Evolutionary conservation across 352 stramenopile species (phyloP).

Genomic region (Poterioochromonas sp.): DNA sequence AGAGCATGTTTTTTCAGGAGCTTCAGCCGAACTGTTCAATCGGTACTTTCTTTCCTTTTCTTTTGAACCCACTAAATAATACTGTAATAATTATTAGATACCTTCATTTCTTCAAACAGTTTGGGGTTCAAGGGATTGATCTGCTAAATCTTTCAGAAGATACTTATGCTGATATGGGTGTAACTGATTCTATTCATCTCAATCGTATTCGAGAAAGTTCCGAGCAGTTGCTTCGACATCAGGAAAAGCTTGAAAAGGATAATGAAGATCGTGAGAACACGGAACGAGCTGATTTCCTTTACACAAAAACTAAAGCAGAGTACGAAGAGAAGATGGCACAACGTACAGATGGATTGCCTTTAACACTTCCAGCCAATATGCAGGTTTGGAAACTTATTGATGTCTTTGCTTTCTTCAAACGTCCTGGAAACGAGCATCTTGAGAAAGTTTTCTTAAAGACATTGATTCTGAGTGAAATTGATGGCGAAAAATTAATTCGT

Average conservation of each 20-base stretch:
- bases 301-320: not conserved
- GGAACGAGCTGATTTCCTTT: not conserved
- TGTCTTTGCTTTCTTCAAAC: conserved; percentile 17
- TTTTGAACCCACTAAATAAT: conserved; percentile 17
- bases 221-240: not conserved
- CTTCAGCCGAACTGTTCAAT: conserved; percentile 11
- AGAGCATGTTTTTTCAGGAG: conserved; percentile 13
- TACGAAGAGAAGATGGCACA: conserved; percentile 4
- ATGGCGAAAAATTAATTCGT: conserved; percentile 23
- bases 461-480: not conserved
- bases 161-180: not conserved
- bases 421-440: not conserved
- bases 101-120: not conserved
- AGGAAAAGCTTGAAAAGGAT: conserved; percentile 9
- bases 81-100: conserved; percentile 24
- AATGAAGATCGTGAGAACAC: conserved; percentile 12
- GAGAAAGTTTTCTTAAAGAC: not conserved
- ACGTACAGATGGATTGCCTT: conserved; percentile 1
- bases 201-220: not conserved
- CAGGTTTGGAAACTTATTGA: conserved; percentile 21
- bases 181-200: conserved; percentile 8
- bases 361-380: not conserved
- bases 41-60: conserved; percentile 13
- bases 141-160: not conserved
- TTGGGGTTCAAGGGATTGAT: conserved; percentile 22